Evolutionary conservation across 371 early-diverging fungal species (phyloP).

Genomic region (Mucor velutinosus): DNA sequence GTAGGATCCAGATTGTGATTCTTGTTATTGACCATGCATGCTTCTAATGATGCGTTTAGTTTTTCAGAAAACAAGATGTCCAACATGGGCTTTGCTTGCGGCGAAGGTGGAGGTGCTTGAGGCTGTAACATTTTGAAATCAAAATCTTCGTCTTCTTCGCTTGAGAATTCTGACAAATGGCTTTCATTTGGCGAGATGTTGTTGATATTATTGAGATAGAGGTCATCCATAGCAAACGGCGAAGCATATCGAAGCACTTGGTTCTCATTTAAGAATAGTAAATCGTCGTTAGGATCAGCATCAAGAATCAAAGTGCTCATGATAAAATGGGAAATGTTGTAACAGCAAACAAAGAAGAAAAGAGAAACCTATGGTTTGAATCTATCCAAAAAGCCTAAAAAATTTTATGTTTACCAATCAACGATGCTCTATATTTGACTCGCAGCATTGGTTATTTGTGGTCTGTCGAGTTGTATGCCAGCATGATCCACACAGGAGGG

Average conservation of each 20-base stretch:
- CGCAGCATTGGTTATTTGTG: background rate
- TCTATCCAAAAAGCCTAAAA: background rate
- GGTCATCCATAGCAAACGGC: conserved; percentile 7
- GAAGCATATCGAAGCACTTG: conserved; percentile 1
- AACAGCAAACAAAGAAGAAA: conserved; percentile 1
- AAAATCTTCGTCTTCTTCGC: conserved; percentile 19
- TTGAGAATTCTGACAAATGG: conserved; percentile 15
- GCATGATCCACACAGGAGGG: no score
- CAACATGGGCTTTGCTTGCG: conserved; percentile 26
- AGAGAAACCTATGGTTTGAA: background rate
- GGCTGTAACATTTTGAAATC: conserved; percentile 15
- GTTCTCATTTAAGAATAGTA: conserved; percentile 13
- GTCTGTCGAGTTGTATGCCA: no score
- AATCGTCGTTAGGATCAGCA: conserved; percentile 9
- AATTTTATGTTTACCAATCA: background rate
- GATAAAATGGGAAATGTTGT: background rate
- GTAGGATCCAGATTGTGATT: background rate
- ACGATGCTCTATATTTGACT: background rate
- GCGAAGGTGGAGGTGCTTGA: conserved; percentile 32
- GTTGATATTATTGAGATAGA: background rate
- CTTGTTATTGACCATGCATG: background rate
- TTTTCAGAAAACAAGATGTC: conserved; percentile 23
- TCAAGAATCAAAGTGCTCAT: conserved; percentile 14
- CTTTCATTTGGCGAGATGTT: background rate
- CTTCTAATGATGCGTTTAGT: conserved; percentile 8